Conservation (phyloP, 305 asterid species). For the Nicotiana rustica region DNA sequence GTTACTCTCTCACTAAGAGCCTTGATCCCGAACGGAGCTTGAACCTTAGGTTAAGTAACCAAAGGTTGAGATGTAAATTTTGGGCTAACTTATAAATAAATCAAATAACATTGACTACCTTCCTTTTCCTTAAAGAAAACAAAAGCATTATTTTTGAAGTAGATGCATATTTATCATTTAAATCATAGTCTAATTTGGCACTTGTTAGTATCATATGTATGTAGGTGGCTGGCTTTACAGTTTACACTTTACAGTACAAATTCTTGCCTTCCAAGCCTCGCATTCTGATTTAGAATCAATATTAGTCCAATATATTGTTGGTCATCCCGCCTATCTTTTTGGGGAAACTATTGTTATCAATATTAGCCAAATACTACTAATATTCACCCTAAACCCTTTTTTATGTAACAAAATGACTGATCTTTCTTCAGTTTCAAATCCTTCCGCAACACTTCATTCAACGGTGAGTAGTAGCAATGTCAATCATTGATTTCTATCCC, state of each 20-base stretch:
- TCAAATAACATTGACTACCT: neutral
- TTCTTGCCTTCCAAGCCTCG: constrained; percentile 12
- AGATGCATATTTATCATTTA: neutral
- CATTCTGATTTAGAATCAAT: neutral
- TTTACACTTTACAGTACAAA: neutral
- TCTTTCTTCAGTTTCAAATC: too few relatives aligned
- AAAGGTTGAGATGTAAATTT: too few relatives aligned
- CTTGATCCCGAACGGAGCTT: too few relatives aligned
- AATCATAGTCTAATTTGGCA: constrained; percentile 12
- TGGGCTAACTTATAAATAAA: neutral
- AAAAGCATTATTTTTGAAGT: neutral
- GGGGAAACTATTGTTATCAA: too few relatives aligned
- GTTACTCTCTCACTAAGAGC: too few relatives aligned
- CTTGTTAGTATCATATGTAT: neutral
- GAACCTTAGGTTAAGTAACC: too few relatives aligned
- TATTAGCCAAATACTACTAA: too few relatives aligned
- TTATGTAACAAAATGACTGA: too few relatives aligned
- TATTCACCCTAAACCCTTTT: too few relatives aligned
- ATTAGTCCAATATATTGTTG: neutral
- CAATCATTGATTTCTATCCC: too few relatives aligned
- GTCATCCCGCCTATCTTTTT: neutral
- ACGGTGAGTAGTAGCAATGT: too few relatives aligned
- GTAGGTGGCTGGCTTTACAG: neutral
- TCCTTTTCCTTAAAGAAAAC: neutral
- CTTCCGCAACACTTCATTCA: too few relatives aligned